A percentile compares a stretch with the other conserved stretches of the same genome.
Evolutionary conservation across 768 basidiomycete genomes (phyloP).

Genomic region (Mycena rosella): DNA sequence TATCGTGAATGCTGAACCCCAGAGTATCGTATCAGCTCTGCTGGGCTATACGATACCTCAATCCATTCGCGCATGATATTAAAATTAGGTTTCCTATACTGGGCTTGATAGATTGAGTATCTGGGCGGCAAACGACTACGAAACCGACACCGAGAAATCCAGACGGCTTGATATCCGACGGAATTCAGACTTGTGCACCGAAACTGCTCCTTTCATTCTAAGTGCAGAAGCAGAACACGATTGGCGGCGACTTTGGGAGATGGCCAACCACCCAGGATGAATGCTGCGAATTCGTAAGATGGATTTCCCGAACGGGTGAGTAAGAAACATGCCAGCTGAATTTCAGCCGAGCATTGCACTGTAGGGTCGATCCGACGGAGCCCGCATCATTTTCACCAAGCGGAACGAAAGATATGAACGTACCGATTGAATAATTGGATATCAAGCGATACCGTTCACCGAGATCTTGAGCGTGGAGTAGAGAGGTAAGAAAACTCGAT

Average conservation of each 20-base stretch:
- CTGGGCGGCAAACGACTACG: conserved; percentile 1
- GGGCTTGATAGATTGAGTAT: conserved; percentile 9
- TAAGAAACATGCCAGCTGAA: no score
- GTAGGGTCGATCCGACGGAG: no score
- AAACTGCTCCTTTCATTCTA: conserved; percentile 5
- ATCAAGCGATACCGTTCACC: conserved; percentile 7
- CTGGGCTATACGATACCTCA: no score
- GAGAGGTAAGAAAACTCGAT: conserved; percentile 2
- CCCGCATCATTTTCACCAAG: no score
- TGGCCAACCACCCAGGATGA: no score
- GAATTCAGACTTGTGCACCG: background rate
- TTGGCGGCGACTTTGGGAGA: no score
- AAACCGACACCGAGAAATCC: conserved; percentile 8
- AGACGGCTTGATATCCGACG: conserved; percentile 1
- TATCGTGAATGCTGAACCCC: no score
- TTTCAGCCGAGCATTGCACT: no score
- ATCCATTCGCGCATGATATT: conserved; percentile 9
- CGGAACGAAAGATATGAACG: background rate
- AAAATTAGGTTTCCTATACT: conserved; percentile 6
- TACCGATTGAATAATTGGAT: conserved; percentile 9
- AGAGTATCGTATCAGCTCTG: no score
- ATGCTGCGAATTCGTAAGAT: no score
- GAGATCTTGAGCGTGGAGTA: conserved; percentile 3
- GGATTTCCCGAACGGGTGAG: no score
- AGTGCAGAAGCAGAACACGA: conserved; percentile 5